Evolutionary conservation across 305 asterid species (phyloP).

Genomic region (Fraxinus ornus): DNA sequence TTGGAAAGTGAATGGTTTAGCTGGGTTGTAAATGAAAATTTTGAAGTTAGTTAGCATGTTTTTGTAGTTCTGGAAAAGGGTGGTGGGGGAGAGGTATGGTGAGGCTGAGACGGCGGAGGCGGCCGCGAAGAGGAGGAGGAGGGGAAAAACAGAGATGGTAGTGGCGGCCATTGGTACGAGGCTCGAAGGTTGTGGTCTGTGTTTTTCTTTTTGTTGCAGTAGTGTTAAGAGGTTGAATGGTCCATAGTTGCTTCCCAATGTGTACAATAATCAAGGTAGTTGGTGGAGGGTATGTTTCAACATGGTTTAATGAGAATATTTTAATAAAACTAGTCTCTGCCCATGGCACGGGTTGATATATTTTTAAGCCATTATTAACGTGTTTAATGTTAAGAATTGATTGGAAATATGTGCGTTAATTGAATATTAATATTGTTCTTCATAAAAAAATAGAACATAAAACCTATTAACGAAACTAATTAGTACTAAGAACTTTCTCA

Average conservation of each 20-base stretch:
- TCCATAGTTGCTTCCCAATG: not conserved
- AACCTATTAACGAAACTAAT: no score
- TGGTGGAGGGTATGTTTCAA: conserved; percentile 2
- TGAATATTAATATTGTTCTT: no score
- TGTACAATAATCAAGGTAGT: not conserved
- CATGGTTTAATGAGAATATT: no score
- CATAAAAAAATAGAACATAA: no score
- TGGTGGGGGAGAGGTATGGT: conserved; percentile 57
- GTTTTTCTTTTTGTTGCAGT: not conserved
- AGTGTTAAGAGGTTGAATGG: not conserved
- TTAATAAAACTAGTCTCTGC: no score
- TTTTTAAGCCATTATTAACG: no score
- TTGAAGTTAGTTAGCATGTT: conserved; percentile 61
- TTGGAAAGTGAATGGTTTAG: conserved; percentile 36
- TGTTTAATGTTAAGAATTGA: no score
- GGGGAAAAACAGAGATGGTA: conserved; percentile 12
- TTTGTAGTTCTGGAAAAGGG: conserved; percentile 53
- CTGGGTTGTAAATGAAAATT: conserved; percentile 62
- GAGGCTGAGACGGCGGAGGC: conserved; percentile 35
- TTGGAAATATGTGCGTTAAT: no score
- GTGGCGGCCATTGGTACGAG: conserved; percentile 23
- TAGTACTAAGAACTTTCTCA: no score
- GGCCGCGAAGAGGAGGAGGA: conserved; percentile 7
- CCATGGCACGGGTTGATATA: no score
- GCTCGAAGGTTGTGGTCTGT: not conserved